These are phyloP conservation scores for Rhodosorus marinus DNA, from an alignment of 23 red algal genomes.

Conservation along the genomic window DNA sequence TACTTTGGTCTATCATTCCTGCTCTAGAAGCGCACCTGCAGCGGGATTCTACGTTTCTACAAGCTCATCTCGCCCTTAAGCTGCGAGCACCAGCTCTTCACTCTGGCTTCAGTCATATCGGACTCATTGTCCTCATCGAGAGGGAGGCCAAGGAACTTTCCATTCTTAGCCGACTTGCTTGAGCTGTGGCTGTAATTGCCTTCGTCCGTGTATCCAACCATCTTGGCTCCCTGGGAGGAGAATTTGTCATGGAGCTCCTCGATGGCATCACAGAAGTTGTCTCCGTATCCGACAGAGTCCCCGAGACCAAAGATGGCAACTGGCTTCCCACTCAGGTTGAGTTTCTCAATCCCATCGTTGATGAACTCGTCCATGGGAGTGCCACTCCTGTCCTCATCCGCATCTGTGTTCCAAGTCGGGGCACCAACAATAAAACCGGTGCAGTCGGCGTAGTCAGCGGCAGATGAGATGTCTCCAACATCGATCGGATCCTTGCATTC, in stretches of 20 bases:
- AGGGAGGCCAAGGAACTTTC: conserved; percentile 12
- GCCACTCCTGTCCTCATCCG: conserved; percentile 7
- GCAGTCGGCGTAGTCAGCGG: background rate
- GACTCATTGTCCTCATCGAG: conserved; percentile 10
- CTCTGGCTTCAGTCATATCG: conserved; percentile 4
- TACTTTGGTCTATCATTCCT: too few species aligned
- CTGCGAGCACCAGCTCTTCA: conserved; percentile 8
- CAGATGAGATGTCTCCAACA: conserved; percentile 2
- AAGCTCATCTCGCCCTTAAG: background rate
- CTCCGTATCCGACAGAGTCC: conserved; percentile 9
- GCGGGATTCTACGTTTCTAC: background rate
- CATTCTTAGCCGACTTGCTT: conserved; percentile 9
- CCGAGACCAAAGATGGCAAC: conserved; percentile 21
- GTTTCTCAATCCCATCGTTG: conserved; percentile 7
- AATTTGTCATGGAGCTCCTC: conserved; percentile 20
- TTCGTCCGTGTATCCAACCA: conserved; percentile 1
- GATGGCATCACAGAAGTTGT: conserved; percentile 33
- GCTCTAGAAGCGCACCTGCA: too few species aligned
- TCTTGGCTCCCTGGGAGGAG: conserved; percentile 8
- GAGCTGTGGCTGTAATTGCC: conserved; percentile 7
- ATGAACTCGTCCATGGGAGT: conserved; percentile 20
- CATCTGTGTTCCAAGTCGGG: conserved; percentile 33
- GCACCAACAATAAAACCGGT: conserved; percentile 13
- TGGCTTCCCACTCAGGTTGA: conserved; percentile 1
- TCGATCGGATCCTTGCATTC: conserved; percentile 3